Conservation (phyloP, 306 rosid species). For the Vigna nakashimae region DNA sequence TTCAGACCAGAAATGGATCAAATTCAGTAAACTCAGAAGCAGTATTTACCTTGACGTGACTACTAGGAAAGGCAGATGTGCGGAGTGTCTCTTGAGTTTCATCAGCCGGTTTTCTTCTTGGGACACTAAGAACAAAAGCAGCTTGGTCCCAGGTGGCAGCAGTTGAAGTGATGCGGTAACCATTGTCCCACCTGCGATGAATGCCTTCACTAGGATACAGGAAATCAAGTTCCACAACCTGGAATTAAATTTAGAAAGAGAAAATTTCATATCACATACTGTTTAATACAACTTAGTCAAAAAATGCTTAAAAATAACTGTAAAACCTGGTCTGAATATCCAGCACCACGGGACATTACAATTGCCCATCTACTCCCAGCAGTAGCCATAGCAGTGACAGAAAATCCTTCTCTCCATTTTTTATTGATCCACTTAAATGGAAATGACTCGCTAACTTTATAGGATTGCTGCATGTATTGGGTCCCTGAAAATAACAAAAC, state of each 20-base stretch:
- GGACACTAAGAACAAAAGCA: slow-evolving; percentile 78
- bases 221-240: slow-evolving; percentile 79
- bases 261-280: slow-evolving; percentile 8
- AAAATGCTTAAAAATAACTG: background rate
- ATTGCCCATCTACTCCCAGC: slow-evolving; percentile 79
- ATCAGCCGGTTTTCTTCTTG: slow-evolving; percentile 74
- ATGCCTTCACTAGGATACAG: slow-evolving; percentile 60
- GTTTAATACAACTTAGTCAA: background rate
- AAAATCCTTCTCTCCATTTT: slow-evolving; percentile 74
- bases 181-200: slow-evolving; percentile 72
- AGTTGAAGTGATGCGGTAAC: slow-evolving; percentile 82
- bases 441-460: slow-evolving; percentile 91
- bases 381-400: slow-evolving; percentile 79
- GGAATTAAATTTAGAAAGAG: slow-evolving; percentile 20
- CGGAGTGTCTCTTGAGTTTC: slow-evolving; percentile 91
- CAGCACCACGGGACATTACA: slow-evolving; percentile 82
- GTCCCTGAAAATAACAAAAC: slow-evolving; percentile 63
- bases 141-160: slow-evolving; percentile 87
- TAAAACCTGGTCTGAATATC: slow-evolving; percentile 72
- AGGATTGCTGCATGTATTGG: slow-evolving; percentile 79
- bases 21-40: background rate
- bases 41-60: slow-evolving; percentile 71
- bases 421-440: slow-evolving; percentile 96
- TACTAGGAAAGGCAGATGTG: slow-evolving; percentile 81
- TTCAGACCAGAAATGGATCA: background rate